Conservation (phyloP, 805 yeast genomes). For the Maudiozyma bulderi region DNA sequence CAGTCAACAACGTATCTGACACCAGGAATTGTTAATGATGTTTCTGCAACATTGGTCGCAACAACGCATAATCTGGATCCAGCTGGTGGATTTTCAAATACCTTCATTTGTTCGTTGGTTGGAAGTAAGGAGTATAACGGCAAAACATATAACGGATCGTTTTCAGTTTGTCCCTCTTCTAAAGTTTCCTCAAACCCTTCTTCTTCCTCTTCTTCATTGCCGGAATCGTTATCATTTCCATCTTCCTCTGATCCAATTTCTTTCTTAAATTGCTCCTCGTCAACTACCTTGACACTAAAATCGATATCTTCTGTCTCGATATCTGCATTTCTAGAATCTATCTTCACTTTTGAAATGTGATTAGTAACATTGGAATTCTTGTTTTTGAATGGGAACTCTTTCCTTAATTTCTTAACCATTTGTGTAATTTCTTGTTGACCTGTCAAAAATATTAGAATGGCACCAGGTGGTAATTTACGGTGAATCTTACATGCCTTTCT, state of each 20-base stretch:
- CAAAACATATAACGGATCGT: constrained; percentile 77
- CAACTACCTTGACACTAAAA: constrained; percentile 41
- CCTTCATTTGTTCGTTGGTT: constrained; percentile 90
- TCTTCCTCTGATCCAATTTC: constrained; percentile 28
- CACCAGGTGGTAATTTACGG: constrained; percentile 80
- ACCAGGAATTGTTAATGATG: constrained; percentile 93
- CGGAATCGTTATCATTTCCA: constrained; percentile 32
- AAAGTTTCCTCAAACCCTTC: constrained; percentile 60
- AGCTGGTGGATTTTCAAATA: constrained; percentile 74
- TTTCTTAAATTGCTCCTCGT: constrained; percentile 28
- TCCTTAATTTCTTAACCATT: constrained; percentile 58
- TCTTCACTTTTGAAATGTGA: constrained; percentile 36
- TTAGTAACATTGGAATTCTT: constrained; percentile 23
- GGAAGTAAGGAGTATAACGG: constrained; percentile 91
- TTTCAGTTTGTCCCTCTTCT: constrained; percentile 59
- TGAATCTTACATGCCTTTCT: constrained; percentile 83
- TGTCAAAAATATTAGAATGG: constrained; percentile 81
- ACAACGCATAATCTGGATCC: constrained; percentile 85
- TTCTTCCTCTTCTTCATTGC: constrained; percentile 34
- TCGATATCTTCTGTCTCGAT: constrained; percentile 86
- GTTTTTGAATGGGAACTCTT: constrained; percentile 50
- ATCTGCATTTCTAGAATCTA: constrained; percentile 51
- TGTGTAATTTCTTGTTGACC: constrained; percentile 87
- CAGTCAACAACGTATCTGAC: constrained; percentile 90
- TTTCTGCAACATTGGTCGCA: constrained; percentile 97